A percentile compares a stretch with the other conserved stretches of the same genome.
phyloP scores from a whole-genome alignment of 225 moss, liverwort and hornwort species.

The Physcomitrium patens region DNA sequence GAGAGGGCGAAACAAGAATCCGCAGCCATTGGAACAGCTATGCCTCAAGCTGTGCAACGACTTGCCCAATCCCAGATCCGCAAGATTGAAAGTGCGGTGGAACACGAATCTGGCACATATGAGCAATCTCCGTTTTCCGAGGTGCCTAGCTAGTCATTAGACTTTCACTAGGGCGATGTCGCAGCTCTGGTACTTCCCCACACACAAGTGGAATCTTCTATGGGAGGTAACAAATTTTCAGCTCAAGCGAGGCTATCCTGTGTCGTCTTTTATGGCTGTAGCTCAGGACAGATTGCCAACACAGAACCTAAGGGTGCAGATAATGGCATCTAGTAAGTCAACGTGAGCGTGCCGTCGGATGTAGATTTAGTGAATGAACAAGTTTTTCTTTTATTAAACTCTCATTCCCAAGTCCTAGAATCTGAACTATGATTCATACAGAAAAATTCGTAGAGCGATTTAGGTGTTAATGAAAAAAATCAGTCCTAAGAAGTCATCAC shows the following conservation, averaged over 20 bases:
- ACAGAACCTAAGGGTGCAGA: neutral
- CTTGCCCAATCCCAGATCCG: conserved; percentile 50
- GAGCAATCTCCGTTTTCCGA: conserved; percentile 16
- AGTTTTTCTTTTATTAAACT: too few relatives aligned
- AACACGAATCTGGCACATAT: conserved; percentile 23
- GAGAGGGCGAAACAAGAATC: too few relatives aligned
- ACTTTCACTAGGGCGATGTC: conserved; percentile 10
- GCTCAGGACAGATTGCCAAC: conserved; percentile 1
- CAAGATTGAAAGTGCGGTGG: conserved; percentile 25
- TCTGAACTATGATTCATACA: too few relatives aligned
- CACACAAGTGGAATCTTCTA: neutral
- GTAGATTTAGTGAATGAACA: too few relatives aligned
- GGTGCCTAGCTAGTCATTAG: conserved; percentile 20
- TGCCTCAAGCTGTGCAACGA: conserved; percentile 17
- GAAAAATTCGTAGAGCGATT: too few relatives aligned
- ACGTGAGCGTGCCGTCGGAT: neutral
- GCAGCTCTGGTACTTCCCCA: conserved; percentile 11
- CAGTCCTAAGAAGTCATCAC: too few relatives aligned
- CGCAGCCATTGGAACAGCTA: too few relatives aligned
- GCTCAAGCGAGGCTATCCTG: neutral
- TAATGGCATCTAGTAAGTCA: neutral
- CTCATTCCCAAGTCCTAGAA: too few relatives aligned
- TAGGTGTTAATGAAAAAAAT: too few relatives aligned
- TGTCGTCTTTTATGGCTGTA: neutral
- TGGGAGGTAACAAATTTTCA: neutral